Percentiles rank a stretch among this genome's conserved stretches.
phyloP scores from a whole-genome alignment of 139 green algal genomes.

The Chlamydomonas urium region DNA sequence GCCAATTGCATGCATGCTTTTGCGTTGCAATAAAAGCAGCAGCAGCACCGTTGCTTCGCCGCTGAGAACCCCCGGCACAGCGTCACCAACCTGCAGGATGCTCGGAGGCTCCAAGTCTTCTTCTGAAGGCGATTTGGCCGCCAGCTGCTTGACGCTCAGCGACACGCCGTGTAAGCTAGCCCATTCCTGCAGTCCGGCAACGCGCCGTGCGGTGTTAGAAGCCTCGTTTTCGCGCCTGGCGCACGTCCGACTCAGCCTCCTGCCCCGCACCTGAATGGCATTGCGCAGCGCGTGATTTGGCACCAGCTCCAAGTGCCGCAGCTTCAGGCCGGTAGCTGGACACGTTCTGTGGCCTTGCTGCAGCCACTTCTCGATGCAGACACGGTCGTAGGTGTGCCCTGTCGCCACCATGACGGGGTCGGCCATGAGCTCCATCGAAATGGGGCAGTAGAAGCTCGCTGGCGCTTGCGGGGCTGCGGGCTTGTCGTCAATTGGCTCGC shows the following conservation, averaged over 20 bases:
- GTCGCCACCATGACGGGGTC: slow-evolving; percentile 93
- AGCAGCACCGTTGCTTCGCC: too few species aligned
- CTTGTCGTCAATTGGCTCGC: too few species aligned
- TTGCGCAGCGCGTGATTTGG: slow-evolving; percentile 88
- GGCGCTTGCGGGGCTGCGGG: slow-evolving; percentile 31
- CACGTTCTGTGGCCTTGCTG: slow-evolving; percentile 82
- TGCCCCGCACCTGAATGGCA: slow-evolving; percentile 67
- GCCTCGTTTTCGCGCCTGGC: background rate
- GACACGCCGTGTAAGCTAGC: slow-evolving; percentile 52
- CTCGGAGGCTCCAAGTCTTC: slow-evolving; percentile 61
- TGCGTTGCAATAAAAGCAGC: too few species aligned
- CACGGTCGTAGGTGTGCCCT: slow-evolving; percentile 89
- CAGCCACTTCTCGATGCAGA: slow-evolving; percentile 88
- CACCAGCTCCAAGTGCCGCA: slow-evolving; percentile 85
- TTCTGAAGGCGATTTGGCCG: slow-evolving; percentile 5
- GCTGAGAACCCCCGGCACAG: too few species aligned
- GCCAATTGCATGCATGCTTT: background rate
- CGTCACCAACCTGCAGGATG: slow-evolving; percentile 63
- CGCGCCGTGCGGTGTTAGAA: background rate
- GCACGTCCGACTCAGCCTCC: background rate
- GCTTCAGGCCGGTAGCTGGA: slow-evolving; percentile 82
- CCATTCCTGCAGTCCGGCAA: slow-evolving; percentile 63
- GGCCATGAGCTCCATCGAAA: slow-evolving; percentile 89
- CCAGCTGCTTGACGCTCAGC: slow-evolving; percentile 27
- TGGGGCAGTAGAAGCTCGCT: slow-evolving; percentile 74